These are phyloP conservation scores for Russula lepida DNA, from an alignment of 768 basidiomycete species.

Conservation along the genomic window DNA sequence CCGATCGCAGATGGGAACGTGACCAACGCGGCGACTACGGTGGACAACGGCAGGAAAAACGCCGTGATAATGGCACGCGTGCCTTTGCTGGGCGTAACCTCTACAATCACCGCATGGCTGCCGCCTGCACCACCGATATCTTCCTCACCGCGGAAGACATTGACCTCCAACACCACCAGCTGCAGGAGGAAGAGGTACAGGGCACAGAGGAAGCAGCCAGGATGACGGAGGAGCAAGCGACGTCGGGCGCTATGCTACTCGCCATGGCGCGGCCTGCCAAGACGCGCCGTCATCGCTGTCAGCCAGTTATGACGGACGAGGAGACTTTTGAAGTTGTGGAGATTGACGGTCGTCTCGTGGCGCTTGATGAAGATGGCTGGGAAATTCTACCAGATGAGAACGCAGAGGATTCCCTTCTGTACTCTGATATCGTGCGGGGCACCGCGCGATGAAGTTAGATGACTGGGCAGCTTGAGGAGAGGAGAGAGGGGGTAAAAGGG, in stretches of 20 bases:
- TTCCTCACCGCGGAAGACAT: too few relatives aligned
- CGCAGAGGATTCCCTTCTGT: neutral
- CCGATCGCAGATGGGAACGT: neutral
- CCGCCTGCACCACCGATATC: neutral
- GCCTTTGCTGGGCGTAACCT: neutral
- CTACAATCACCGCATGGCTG: neutral
- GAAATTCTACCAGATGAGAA: constrained; percentile 13
- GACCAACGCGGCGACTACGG: neutral
- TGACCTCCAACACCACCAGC: too few relatives aligned
- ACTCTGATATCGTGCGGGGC: constrained; percentile 17
- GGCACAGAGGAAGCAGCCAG: too few relatives aligned
- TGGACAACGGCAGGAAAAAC: neutral
- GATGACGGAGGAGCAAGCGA: neutral
- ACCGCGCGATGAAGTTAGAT: neutral
- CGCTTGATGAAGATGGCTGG: constrained; percentile 16
- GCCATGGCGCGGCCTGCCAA: constrained; percentile 12
- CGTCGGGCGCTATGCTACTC: constrained; percentile 10
- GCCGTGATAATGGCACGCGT: neutral
- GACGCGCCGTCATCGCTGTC: neutral
- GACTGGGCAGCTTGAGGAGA: neutral
- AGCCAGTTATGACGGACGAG: constrained; percentile 5
- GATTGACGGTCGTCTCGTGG: constrained; percentile 11
- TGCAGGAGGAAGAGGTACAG: neutral
- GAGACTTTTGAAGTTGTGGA: constrained; percentile 15
- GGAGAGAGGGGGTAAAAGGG: neutral